Percentiles rank a stretch among this genome's conserved stretches.
Evolutionary conservation across 192 early-diverging fungal species (phyloP).

Genomic region (Coemansia sp.): DNA sequence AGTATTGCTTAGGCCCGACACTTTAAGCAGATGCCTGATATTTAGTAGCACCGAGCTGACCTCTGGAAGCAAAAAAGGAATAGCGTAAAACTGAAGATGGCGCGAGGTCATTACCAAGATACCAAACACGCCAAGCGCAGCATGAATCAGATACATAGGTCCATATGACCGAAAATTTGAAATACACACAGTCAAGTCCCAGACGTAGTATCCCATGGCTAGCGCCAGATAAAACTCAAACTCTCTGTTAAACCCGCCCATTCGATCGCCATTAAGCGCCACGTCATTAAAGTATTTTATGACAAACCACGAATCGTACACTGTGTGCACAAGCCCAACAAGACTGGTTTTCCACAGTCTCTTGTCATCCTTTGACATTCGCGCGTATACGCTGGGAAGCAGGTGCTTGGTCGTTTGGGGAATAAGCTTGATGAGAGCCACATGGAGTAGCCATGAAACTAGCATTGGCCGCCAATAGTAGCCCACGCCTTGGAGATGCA

Average conservation of each 20-base stretch:
- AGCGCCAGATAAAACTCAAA: slow-evolving; percentile 38
- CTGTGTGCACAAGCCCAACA: slow-evolving; percentile 14
- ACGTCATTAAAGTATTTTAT: slow-evolving; percentile 18
- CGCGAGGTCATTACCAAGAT: slow-evolving; percentile 35
- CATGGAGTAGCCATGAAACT: slow-evolving; percentile 14
- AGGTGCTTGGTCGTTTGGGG: slow-evolving; percentile 13
- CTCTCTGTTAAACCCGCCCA: slow-evolving; percentile 28
- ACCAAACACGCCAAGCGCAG: slow-evolving; percentile 31
- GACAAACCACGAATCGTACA: slow-evolving; percentile 30
- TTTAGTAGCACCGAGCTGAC: slow-evolving; percentile 49
- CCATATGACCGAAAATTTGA: slow-evolving; percentile 32
- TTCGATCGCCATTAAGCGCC: slow-evolving; percentile 24
- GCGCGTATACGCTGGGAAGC: slow-evolving; percentile 22
- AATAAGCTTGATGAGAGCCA: background rate
- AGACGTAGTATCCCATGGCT: slow-evolving; percentile 42
- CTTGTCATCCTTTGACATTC: slow-evolving; percentile 17
- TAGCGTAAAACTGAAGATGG: slow-evolving; percentile 48
- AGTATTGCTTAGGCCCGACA: slow-evolving; percentile 9
- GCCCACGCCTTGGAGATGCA: slow-evolving; percentile 33
- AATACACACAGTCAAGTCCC: slow-evolving; percentile 41
- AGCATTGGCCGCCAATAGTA: slow-evolving; percentile 29
- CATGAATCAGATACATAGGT: slow-evolving; percentile 43
- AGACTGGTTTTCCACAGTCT: slow-evolving; percentile 22
- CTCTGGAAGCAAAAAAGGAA: slow-evolving; percentile 47
- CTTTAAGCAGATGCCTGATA: slow-evolving; percentile 40